Evolutionary conservation across 148 eudicot species (phyloP), one percentile per base, ranked within the genome.

Genomic region (Persicaria maculosa): DNA sequence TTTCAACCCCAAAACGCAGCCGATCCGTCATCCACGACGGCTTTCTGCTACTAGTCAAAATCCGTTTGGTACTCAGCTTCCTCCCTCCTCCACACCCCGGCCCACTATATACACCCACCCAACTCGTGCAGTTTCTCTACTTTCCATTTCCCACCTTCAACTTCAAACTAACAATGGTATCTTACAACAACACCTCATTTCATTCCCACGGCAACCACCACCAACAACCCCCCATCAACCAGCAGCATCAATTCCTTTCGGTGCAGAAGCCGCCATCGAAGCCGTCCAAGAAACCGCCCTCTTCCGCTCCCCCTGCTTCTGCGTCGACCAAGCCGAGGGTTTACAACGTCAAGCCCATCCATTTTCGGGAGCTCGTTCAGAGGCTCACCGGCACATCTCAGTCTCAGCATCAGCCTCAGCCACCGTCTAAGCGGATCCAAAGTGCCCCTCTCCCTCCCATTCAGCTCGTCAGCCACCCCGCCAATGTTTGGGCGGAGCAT

Each of bases 341-440:
- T 36, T 90, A 92, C 79, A 83, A 84, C 73, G 97, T 92, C 11
- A 79, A 88, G 7, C 82, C 96, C 0, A 67, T 70, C 7, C 81
- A 92, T 68, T 92, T 92, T 81, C 83, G 85, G 19, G 83, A 90
- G 20, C 84, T 90, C 15, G 96, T 90, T 59, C 93, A 88, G 65
- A 68, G 70, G 81, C 91, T 92, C 19, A 92, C 97, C 4, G 85
- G 88, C 53, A 78, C 85, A 4, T 72, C 71, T n/a, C 72, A 31
- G 4, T 74, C 47, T 0, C 82, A 76, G 40, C 40, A 31, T 31
- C 40, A 31, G 17, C 1, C 77, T 52, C 85, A 9, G 44, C 78
- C 50, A 69, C 40, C 78, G 48, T 40, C 81, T 20, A 72, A 72
- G 36, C 80, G 78, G 36, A 81, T 78, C n/a, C 80, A 79, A 22